Conservation (phyloP, 768 basidiomycete species). For the Galerina marginata region DNA sequence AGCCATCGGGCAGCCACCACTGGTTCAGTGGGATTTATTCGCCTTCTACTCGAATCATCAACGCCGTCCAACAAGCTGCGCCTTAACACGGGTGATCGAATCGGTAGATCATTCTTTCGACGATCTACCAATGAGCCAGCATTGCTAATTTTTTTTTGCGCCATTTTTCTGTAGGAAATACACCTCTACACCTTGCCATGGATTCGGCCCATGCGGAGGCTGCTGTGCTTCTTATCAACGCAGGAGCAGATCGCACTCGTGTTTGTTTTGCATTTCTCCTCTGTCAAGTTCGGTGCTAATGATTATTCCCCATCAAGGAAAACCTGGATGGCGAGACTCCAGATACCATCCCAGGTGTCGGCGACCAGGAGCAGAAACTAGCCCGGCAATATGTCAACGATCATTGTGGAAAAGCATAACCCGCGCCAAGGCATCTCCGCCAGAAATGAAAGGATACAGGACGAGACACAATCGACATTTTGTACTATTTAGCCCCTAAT, state of each 20-base stretch:
- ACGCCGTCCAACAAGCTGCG: slow-evolving; percentile 75
- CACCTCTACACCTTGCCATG: slow-evolving; percentile 96
- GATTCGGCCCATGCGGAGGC: slow-evolving; percentile 94
- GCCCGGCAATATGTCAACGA: slow-evolving; percentile 79
- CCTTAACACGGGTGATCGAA: slow-evolving; percentile 84
- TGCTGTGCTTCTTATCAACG: slow-evolving; percentile 90
- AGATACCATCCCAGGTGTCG: slow-evolving; percentile 89
- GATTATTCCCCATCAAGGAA: slow-evolving; percentile 49
- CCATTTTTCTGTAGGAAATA: slow-evolving; percentile 69
- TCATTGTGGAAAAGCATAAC: slow-evolving; percentile 61
- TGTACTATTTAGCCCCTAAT: slow-evolving; percentile 16
- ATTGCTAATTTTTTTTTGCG: slow-evolving; percentile 17
- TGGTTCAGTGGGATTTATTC: slow-evolving; percentile 89
- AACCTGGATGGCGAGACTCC: slow-evolving; percentile 88
- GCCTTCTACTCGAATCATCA: slow-evolving; percentile 85
- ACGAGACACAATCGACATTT: background rate
- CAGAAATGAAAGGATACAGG: slow-evolving; percentile 2
- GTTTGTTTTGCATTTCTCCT: slow-evolving; percentile 51
- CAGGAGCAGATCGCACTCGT: slow-evolving; percentile 89
- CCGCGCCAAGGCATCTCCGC: slow-evolving; percentile 12
- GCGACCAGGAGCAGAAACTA: slow-evolving; percentile 85
- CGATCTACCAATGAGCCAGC: slow-evolving; percentile 22
- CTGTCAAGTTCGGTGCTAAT: slow-evolving; percentile 17
- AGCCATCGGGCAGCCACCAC: slow-evolving; percentile 97
- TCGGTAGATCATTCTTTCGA: slow-evolving; percentile 53